Evolutionary conservation across 2,329 filamentous ascomycete genomes (phyloP), one percentile per base, ranked within the genome.

Genomic region (Zasmidium citrigriseum): DNA sequence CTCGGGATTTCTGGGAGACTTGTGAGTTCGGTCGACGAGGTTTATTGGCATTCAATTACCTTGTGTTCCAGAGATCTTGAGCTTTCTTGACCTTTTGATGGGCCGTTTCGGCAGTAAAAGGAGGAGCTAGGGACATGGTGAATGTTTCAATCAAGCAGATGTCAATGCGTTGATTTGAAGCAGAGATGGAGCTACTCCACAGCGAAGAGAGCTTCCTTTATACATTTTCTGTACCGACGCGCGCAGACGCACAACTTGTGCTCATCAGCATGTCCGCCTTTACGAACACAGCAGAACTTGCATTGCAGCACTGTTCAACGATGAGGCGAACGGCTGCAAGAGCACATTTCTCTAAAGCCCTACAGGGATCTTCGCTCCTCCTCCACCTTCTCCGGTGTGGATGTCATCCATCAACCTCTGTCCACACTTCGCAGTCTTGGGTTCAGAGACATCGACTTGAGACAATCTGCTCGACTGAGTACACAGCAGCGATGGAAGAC

Each of bases 41-140:
- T 52, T 12, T 14, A 23, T 9, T 20, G 22, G 25, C 59, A 77
- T 64, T 4, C 18, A 41, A 7, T 4, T 73, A 90, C 89, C 79
- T 83, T 1, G 86, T 88, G 69, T 96, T 96, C 91, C 91, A 96
- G 2, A 88, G 79, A 71, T 91, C 84, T 71, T 96, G 91, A 0
- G 90, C 91, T 18, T 86, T 87, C 76, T 96, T 96, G 62, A 96
- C 91, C 73, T 96, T 96, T 58, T 81, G 78, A 16, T 78, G 77
- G 1, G 91, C 91, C 1, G 86, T 88, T 70, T 90, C 87, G 22
- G 83, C 78, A 3, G 86, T 93, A 72, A 92, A 96, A 0, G 91
- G 91, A 3, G 91, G 91, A 58, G 83, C 67, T 22, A 77, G 73
- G 47, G 77, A 78, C 77, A 79, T 80, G 9, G 14, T 60, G 22